A percentile compares a stretch with the other conserved stretches of the same genome.
phyloP scores from a whole-genome alignment of 345 rosid species.

The Stellera chamaejasme region DNA sequence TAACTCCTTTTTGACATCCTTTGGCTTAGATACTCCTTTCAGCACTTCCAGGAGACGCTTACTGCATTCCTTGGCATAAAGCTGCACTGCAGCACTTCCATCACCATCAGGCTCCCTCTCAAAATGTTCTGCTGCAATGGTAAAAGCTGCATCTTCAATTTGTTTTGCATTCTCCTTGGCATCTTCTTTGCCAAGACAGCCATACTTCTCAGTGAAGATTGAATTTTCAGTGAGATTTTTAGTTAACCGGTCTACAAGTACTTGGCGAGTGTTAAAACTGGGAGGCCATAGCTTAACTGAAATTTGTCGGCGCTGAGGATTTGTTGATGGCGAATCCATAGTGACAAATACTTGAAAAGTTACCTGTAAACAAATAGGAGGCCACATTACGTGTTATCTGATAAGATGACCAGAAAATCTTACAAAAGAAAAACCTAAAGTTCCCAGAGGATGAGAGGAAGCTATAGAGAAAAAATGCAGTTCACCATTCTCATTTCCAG shows the following conservation, averaged over 20 bases:
- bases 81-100: slow-evolving; percentile 91
- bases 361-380: neutral
- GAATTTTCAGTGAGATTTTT: slow-evolving; percentile 70
- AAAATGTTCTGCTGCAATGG: slow-evolving; percentile 53
- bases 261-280: slow-evolving; percentile 55
- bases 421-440: neutral
- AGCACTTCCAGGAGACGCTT: slow-evolving; percentile 75
- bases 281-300: slow-evolving; percentile 92
- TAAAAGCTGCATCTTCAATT: slow-evolving; percentile 68
- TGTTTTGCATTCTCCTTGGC: slow-evolving; percentile 70
- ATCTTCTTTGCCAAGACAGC: slow-evolving; percentile 58
- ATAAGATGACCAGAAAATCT: neutral
- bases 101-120: slow-evolving; percentile 95
- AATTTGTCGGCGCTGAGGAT: slow-evolving; percentile 52
- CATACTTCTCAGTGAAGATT: slow-evolving; percentile 76
- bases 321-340: slow-evolving; percentile 45
- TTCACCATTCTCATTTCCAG: too few relatives aligned
- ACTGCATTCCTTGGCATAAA: slow-evolving; percentile 91
- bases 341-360: slow-evolving; percentile 18
- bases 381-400: neutral
- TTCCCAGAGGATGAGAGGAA: too few relatives aligned
- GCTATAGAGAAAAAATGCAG: too few relatives aligned
- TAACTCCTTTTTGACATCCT: slow-evolving; percentile 21
- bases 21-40: slow-evolving; percentile 45
- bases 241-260: slow-evolving; percentile 58